These are phyloP conservation scores for Flaveria ramosissima DNA, from an alignment of 129 eudicot species.

Conservation along the genomic window DNA sequence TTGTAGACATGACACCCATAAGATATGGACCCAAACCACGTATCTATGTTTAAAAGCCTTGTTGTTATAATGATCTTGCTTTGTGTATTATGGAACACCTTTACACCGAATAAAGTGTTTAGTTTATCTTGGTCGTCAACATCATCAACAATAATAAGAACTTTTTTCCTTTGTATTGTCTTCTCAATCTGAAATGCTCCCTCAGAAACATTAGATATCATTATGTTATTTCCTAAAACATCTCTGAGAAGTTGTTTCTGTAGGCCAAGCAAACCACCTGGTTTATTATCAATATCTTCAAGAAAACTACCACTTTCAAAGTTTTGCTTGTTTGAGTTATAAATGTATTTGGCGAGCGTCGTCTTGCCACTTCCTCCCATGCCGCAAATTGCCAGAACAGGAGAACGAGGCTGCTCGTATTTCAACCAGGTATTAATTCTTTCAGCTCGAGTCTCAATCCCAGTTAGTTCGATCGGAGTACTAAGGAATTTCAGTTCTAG, in stretches of 20 bases:
- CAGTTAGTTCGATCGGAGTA: not conserved
- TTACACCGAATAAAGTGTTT: conserved; percentile 19
- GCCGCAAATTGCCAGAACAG: conserved; percentile 20
- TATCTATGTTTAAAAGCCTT: conserved; percentile 8
- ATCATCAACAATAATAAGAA: conserved; percentile 22
- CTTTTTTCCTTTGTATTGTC: not conserved
- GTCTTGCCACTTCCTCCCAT: conserved; percentile 32
- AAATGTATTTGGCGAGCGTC: conserved; percentile 22
- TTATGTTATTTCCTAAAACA: not conserved
- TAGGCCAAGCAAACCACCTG: conserved; percentile 14
- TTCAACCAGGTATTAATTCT: conserved; percentile 7
- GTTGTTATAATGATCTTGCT: conserved; percentile 27
- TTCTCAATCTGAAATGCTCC: not conserved
- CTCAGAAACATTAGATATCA: not conserved
- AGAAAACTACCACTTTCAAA: conserved; percentile 11
- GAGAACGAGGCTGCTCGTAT: not conserved
- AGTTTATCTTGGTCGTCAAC: conserved; percentile 23
- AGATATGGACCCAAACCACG: conserved; percentile 15
- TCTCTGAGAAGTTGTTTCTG: conserved; percentile 23
- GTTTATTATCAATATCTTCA: conserved; percentile 10
- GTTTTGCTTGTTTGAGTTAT: conserved; percentile 11
- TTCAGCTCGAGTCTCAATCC: conserved; percentile 19
- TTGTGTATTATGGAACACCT: not conserved
- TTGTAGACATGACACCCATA: not conserved
- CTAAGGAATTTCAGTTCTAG: not conserved